These are phyloP conservation scores for Aspergillus unguis DNA, from an alignment of 2,329 filamentous ascomycete genomes.

Conservation along the genomic window DNA sequence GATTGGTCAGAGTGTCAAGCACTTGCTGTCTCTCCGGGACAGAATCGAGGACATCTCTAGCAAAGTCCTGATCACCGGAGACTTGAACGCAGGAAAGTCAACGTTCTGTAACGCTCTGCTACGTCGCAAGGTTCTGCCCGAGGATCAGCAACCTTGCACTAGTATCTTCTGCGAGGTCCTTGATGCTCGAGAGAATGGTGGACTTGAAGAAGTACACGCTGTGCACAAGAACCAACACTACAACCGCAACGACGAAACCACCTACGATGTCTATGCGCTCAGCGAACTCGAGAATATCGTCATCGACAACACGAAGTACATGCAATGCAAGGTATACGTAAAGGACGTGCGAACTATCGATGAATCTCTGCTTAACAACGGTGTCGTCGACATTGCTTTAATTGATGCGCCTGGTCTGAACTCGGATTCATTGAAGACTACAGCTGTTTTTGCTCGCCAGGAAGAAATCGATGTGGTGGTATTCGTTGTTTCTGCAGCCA, in stretches of 20 bases:
- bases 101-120: slow-evolving; percentile 98
- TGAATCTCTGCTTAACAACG: slow-evolving; percentile 92
- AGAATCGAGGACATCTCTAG: slow-evolving; percentile 96
- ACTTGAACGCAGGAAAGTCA: slow-evolving; percentile 95
- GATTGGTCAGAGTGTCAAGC: slow-evolving; percentile 88
- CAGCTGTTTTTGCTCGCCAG: slow-evolving; percentile 91
- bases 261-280: slow-evolving; percentile 82
- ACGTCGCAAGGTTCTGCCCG: slow-evolving; percentile 85
- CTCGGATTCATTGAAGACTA: slow-evolving; percentile 93
- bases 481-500: slow-evolving; percentile 95
- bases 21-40: slow-evolving; percentile 80
- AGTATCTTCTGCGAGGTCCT: slow-evolving; percentile 98
- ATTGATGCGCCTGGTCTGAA: slow-evolving; percentile 97
- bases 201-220: slow-evolving; percentile 91
- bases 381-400: slow-evolving; percentile 93
- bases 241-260: slow-evolving; percentile 86
- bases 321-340: slow-evolving; percentile 95
- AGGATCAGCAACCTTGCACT: slow-evolving; percentile 97
- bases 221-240: slow-evolving; percentile 79
- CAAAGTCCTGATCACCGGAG: slow-evolving; percentile 93
- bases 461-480: slow-evolving; percentile 99
- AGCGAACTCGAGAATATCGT: slow-evolving; percentile 83
- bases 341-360: slow-evolving; percentile 85
- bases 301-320: slow-evolving; percentile 79
- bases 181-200: slow-evolving; percentile 84